phyloP scores from a whole-genome alignment of 73 alveolate species.

The Symbiodinium pilosum region DNA sequence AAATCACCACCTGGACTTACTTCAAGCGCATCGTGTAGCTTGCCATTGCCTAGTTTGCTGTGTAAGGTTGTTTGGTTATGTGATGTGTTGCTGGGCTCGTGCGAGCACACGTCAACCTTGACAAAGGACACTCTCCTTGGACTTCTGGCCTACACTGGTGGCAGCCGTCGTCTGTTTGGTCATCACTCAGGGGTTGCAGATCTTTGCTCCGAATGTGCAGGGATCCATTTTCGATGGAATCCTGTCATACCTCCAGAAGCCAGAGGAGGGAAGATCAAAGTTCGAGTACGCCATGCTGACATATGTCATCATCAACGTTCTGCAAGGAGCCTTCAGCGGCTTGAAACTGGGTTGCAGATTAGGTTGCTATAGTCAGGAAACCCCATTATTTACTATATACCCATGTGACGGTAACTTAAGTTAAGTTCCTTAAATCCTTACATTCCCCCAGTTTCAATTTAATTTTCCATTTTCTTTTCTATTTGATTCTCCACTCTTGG shows the following conservation, averaged over 20 bases:
- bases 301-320: conserved; percentile 29
- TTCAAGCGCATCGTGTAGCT: conserved; percentile 68
- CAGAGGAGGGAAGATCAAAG: conserved; percentile 20
- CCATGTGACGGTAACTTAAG: too few species aligned
- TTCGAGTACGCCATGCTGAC: conserved; percentile 56
- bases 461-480: too few species aligned
- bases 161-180: conserved; percentile 75
- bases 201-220: conserved; percentile 70
- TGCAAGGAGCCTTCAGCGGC: conserved; percentile 79
- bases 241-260: conserved; percentile 41
- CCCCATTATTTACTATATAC: too few species aligned
- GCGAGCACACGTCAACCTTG: neutral
- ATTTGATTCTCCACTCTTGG: too few species aligned
- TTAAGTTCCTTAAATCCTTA: too few species aligned
- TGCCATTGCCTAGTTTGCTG: neutral
- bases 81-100: neutral
- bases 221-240: conserved; percentile 80
- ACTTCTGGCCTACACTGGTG: conserved; percentile 75
- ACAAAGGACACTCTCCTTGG: conserved; percentile 55
- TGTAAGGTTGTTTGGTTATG: neutral
- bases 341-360: neutral
- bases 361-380: too few species aligned
- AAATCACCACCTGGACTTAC: conserved; percentile 83
- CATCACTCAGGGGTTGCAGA: conserved; percentile 64
- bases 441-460: too few species aligned